Evolutionary conservation across 176 grass and related monocot species (phyloP), one percentile per base, ranked within the genome.

Genomic region (Musa troglodytarum): DNA sequence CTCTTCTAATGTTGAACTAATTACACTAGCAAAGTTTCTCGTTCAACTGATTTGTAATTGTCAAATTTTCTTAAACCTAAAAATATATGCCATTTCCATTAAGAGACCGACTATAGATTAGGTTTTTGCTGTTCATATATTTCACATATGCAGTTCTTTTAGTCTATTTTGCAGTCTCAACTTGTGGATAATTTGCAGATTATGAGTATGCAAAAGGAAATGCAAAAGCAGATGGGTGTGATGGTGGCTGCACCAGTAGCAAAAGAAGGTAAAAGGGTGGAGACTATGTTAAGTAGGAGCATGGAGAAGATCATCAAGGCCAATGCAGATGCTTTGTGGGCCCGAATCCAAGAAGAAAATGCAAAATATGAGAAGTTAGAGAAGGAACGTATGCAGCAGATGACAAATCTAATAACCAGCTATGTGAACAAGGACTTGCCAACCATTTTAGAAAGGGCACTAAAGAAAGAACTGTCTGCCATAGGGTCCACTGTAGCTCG

Each of bases 221-320:
- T 93, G 86, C 94, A 88, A 82, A 93, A 98, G 71, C 94, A 93
- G 76, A 74, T 98, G 77, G 87, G 65, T 63, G 26, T 85, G 77
- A 79, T 93, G 59, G 83, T 88, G 15, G 80, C 77, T 78, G 74
- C 70, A 77, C 88, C 90, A 80, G 81, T 93, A 68, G 82, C 84
- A 59, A 98, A 93, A 78, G 94, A 98, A 90, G 83, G 85, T 21
- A 98, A 89, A 81, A 88, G 90, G 74, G 82, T 98, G 10, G 90
- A 98, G 75, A 68, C 84, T 77, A 79, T 90, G 23, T 65, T 98
- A 17, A 82, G 86, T 59, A 88, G 90, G 71, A 87, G 80, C 67
- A 85, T 98, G 82, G 94, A 98, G 14, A 98, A 93, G 61, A 85
- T 84, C 22, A 72, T 98, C 51, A 98, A 98, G 73, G 87, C 88